A percentile compares a stretch with the other conserved stretches of the same genome.
Conservation (phyloP, 208 protist species). For the Angomonas ambiguus region DNA sequence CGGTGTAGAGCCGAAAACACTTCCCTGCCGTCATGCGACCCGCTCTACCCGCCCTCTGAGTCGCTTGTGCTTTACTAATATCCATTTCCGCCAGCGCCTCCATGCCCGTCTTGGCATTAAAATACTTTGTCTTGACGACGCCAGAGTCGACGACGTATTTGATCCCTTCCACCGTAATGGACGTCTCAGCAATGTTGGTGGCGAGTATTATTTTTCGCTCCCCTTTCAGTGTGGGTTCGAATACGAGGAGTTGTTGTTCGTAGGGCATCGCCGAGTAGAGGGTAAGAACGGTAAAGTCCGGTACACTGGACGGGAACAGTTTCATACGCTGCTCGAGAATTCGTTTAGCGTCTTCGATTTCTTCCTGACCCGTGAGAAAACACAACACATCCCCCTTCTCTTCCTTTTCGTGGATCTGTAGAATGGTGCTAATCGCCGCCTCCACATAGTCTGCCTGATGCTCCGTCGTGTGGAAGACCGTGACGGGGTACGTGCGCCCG, state of each 20-base stretch:
- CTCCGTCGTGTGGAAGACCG: conserved; percentile 92
- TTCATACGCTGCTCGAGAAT: conserved; percentile 80
- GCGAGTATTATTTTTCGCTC: conserved; percentile 95
- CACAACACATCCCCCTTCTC: conserved; percentile 97
- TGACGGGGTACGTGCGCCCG: conserved; percentile 89
- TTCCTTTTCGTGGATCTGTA: conserved; percentile 97
- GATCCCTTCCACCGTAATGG: conserved; percentile 98
- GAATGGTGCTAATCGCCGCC: conserved; percentile 94
- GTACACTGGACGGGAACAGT: conserved; percentile 48
- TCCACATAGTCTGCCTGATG: conserved; percentile 97
- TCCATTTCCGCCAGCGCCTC: conserved; percentile 94
- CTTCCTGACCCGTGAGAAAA: conserved; percentile 98
- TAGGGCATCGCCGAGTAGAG: conserved; percentile 96
- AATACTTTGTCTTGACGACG: conserved; percentile 97
- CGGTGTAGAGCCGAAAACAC: conserved; percentile 98
- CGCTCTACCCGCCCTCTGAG: conserved; percentile 96
- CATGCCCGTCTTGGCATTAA: conserved; percentile 96
- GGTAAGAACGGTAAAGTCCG: conserved; percentile 69
- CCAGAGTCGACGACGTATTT: conserved; percentile 98
- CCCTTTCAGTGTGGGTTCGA: conserved; percentile 87
- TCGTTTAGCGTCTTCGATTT: conserved; percentile 85
- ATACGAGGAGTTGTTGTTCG: conserved; percentile 95
- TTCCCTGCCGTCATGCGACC: conserved; percentile 96
- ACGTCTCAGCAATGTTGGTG: conserved; percentile 99
- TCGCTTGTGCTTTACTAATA: conserved; percentile 92